phyloP scores from a whole-genome alignment of 2,329 filamentous ascomycete genomes.

The Sarocladiaceae sp. region DNA sequence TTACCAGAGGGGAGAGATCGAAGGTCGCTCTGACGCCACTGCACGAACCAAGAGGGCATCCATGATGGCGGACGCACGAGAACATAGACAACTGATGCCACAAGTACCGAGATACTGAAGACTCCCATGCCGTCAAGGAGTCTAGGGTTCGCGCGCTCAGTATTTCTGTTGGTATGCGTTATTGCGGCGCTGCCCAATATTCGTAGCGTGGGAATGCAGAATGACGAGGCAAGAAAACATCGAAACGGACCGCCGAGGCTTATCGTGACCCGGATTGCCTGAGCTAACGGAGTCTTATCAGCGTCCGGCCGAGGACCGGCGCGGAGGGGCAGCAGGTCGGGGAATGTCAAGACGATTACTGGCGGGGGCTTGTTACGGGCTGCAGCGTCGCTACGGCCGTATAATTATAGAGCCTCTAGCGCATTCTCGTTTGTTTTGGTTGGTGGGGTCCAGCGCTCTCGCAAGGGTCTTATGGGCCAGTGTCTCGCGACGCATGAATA shows the following conservation, averaged over 20 bases:
- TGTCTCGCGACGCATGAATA: constrained; percentile 10
- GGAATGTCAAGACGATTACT: too few species aligned
- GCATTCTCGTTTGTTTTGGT: constrained; percentile 8
- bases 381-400: too few species aligned
- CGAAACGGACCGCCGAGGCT: too few species aligned
- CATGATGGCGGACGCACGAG: constrained; percentile 47
- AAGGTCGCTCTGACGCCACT: constrained; percentile 1
- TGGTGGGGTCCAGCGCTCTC: constrained; percentile 5
- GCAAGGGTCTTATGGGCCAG: constrained; percentile 8
- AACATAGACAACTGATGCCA: constrained; percentile 54
- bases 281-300: too few species aligned
- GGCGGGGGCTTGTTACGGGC: background rate
- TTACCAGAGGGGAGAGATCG: background rate
- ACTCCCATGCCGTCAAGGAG: constrained; percentile 44
- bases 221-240: too few species aligned
- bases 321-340: too few species aligned
- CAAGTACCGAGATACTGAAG: constrained; percentile 54
- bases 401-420: constrained; percentile 7
- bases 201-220: too few species aligned
- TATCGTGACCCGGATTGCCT: too few species aligned
- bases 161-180: too few species aligned
- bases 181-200: too few species aligned
- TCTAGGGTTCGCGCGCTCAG: too few species aligned
- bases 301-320: too few species aligned
- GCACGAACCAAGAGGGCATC: constrained; percentile 25